These are phyloP conservation scores for Ceratocystis harringtonii DNA, from an alignment of 2,329 filamentous ascomycete species.

Conservation along the genomic window DNA sequence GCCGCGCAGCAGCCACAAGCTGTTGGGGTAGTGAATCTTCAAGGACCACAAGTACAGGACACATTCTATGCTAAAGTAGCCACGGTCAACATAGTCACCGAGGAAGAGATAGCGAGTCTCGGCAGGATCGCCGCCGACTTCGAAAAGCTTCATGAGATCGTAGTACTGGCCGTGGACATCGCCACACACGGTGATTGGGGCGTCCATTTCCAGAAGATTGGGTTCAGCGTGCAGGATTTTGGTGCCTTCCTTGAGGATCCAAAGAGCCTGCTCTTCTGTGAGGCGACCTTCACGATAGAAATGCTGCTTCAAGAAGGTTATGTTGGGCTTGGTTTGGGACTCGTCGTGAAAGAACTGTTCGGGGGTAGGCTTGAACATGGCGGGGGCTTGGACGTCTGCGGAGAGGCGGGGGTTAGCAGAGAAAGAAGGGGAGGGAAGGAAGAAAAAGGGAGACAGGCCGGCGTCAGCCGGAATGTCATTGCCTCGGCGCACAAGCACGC, in stretches of 20 bases:
- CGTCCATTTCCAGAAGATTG: conserved; percentile 97
- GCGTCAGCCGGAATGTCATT: too few species aligned
- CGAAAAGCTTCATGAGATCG: conserved; percentile 98
- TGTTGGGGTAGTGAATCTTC: conserved; percentile 98
- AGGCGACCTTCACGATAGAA: conserved; percentile 95
- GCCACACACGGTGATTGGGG: conserved; percentile 94
- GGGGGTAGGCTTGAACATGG: conserved; percentile 80
- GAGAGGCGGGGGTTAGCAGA: conserved; percentile 18
- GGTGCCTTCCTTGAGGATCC: conserved; percentile 79
- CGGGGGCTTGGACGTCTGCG: conserved; percentile 90
- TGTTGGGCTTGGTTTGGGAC: conserved; percentile 74
- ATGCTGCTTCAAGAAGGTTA: conserved; percentile 92
- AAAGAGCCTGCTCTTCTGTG: conserved; percentile 93
- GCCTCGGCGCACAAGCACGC: too few species aligned
- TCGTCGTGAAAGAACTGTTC: conserved; percentile 88
- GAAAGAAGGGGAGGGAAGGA: background rate
- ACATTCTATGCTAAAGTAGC: conserved; percentile 98
- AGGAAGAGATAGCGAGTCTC: conserved; percentile 96
- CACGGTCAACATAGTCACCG: conserved; percentile 93
- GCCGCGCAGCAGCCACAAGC: conserved; percentile 87
- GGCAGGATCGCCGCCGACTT: conserved; percentile 89
- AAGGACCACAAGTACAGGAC: conserved; percentile 94
- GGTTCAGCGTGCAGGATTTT: conserved; percentile 80
- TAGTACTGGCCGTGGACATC: conserved; percentile 99
- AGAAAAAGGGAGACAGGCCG: conserved; percentile 12